These are phyloP conservation scores for Fonsecaea pedrosoi DNA, from an alignment of 2,329 filamentous ascomycete species.

Conservation along the genomic window DNA sequence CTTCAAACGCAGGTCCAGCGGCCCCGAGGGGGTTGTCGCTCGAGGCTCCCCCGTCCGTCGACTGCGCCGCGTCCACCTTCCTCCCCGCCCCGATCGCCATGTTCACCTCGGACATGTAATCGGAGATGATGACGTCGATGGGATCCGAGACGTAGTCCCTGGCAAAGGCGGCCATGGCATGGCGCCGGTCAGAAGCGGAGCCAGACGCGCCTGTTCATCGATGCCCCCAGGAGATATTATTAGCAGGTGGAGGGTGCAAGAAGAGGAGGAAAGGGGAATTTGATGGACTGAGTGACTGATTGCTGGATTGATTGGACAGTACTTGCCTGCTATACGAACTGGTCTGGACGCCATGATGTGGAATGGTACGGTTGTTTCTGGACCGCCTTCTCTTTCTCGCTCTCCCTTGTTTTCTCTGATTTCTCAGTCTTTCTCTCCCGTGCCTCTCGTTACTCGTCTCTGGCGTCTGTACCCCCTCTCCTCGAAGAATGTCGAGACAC, in stretches of 20 bases:
- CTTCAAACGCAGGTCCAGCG: slow-evolving; percentile 56
- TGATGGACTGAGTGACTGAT: neutral
- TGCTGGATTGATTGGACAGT: too few relatives aligned
- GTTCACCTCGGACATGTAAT: slow-evolving; percentile 60
- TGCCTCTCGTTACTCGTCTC: too few relatives aligned
- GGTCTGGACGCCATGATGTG: slow-evolving; percentile 28
- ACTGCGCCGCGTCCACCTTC: slow-evolving; percentile 44
- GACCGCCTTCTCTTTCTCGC: too few relatives aligned
- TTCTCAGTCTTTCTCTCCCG: too few relatives aligned
- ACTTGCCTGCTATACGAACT: slow-evolving; percentile 32
- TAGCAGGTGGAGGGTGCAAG: neutral
- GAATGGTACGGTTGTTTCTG: too few relatives aligned
- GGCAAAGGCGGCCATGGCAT: slow-evolving; percentile 54
- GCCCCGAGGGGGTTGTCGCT: slow-evolving; percentile 27
- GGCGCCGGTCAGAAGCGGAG: slow-evolving; percentile 54
- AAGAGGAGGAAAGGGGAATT: neutral
- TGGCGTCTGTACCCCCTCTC: too few relatives aligned
- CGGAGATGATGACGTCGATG: slow-evolving; percentile 55
- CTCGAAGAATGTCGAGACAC: too few relatives aligned
- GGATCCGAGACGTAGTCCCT: slow-evolving; percentile 52
- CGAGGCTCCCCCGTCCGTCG: slow-evolving; percentile 14
- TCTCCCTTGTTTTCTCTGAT: too few relatives aligned
- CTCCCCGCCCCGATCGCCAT: slow-evolving; percentile 55
- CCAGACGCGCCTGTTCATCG: slow-evolving; percentile 50
- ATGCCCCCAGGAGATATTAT: neutral